Conservation (phyloP, 202 grass and related monocot species). For the Musa balbisiana region DNA sequence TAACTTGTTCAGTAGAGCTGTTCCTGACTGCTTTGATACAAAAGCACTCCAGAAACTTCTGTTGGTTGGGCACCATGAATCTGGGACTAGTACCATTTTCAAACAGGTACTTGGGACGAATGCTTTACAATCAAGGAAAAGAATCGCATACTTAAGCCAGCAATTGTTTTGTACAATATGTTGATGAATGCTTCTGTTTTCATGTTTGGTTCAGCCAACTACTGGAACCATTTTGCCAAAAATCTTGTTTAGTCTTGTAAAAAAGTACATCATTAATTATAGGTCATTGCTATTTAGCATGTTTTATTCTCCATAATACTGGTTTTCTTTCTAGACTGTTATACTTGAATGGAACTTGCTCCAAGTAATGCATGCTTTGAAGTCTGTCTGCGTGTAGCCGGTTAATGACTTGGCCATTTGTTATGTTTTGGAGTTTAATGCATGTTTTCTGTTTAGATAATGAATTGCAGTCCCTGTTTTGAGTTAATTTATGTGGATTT, state of each 20-base stretch:
- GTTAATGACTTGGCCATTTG: too few relatives aligned
- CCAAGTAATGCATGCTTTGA: too few relatives aligned
- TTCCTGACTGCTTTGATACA: slow-evolving; percentile 64
- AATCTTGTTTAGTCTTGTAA: not conserved
- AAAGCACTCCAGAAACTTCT: slow-evolving; percentile 58
- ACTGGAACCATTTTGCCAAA: not conserved
- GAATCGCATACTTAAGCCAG: not conserved
- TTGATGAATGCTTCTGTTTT: not conserved
- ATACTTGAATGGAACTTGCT: too few relatives aligned
- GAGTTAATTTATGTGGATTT: too few relatives aligned
- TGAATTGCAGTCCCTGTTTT: too few relatives aligned
- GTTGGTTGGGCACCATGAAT: slow-evolving; percentile 55
- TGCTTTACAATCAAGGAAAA: not conserved
- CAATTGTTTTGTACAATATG: not conserved
- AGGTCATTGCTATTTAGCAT: not conserved
- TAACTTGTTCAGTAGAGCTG: slow-evolving; percentile 29
- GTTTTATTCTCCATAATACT: too few relatives aligned
- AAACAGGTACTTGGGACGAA: slow-evolving; percentile 55
- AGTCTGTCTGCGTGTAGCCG: too few relatives aligned
- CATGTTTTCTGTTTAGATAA: too few relatives aligned
- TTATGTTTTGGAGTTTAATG: too few relatives aligned
- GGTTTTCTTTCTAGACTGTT: too few relatives aligned
- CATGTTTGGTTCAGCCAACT: not conserved
- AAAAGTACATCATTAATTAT: not conserved
- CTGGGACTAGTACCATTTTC: slow-evolving; percentile 84